phyloP scores from a whole-genome alignment of 768 basidiomycete genomes.

The Tulasnella sp. region DNA sequence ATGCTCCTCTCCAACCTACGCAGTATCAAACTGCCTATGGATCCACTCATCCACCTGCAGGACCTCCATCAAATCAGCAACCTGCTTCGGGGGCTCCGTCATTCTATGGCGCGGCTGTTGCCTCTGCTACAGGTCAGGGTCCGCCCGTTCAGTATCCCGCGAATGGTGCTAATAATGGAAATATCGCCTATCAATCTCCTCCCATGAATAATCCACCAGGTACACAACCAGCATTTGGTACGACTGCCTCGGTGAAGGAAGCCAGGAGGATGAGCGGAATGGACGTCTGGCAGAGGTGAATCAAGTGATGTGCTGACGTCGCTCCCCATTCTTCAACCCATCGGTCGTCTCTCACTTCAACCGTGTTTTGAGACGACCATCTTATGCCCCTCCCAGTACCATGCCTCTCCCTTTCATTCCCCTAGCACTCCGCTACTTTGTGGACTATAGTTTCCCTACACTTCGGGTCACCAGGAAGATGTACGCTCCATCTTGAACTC shows the following conservation, averaged over 20 bases:
- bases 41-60: not conserved
- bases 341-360: too few species aligned
- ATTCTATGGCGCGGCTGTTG: constrained; percentile 54
- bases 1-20: constrained; percentile 74
- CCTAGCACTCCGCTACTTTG: too few species aligned
- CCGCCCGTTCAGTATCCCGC: too few species aligned
- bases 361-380: too few species aligned
- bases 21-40: constrained; percentile 46
- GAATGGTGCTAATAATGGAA: not conserved
- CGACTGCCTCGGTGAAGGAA: constrained; percentile 5
- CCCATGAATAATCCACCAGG: not conserved
- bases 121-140: too few species aligned
- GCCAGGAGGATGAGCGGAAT: constrained; percentile 11
- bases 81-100: constrained; percentile 44
- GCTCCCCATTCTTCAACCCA: too few species aligned
- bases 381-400: too few species aligned
- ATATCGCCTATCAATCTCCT: not conserved
- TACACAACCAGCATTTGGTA: constrained; percentile 10
- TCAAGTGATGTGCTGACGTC: not conserved
- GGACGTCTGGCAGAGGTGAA: constrained; percentile 11
- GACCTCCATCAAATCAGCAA: too few species aligned
- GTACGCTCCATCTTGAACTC: too few species aligned
- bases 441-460: too few species aligned
- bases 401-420: too few species aligned
- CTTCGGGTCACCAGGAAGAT: too few species aligned